Base-by-base conservation (phyloP, 2,329 filamentous ascomycete species). In the Colletotrichum lindemuthianum region DNA sequence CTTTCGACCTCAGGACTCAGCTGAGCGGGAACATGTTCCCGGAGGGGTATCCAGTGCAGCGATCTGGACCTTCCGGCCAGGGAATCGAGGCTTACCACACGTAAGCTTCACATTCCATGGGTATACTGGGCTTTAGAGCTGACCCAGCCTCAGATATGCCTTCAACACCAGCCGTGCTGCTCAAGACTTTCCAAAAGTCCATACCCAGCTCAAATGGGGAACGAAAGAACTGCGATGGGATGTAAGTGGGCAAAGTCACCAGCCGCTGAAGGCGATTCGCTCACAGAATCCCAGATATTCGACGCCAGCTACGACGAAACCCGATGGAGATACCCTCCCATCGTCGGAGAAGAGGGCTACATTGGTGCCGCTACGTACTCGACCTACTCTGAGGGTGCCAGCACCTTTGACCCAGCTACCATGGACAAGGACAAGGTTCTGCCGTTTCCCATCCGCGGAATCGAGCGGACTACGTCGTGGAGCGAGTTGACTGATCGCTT, bases 321-420 rank as follows among this genome's bases (percentile, higher is more conserved):
- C 15, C 39, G 60, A 2, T 75, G 73, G 73, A 57, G 45, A 9
- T 75, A 74, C 24, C 73, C 73, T 4, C 72, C 71, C 2, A 67
- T 71, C 2, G 60, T 65, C 8, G 73, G 73, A 15, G 53, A 70
- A 40, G 69, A 72, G 15, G 70, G 72, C 8, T 74, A 73, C 56
- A 45, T 75, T 36, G 73, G 73, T n/a, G 67, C 64, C 0, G 72
- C 65, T 2, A 70, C 71, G 1, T 70, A 68, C 12, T 74, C 70
- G 59, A 48, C 60, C 13, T 70, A 69, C 34, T 54, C 68, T 0
- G 53, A 43, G 33, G 24, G 56, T 5, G 63, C 55, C 6, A 41
- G 44, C 16, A 59, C 57, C 33, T 72, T 72, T 36, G 68, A 73
- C 37, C 63, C 67, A 0, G 57, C 67, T 8, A 52, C 51, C 2